phyloP scores from a whole-genome alignment of 441 rosid species.

The Croton laevigatus region DNA sequence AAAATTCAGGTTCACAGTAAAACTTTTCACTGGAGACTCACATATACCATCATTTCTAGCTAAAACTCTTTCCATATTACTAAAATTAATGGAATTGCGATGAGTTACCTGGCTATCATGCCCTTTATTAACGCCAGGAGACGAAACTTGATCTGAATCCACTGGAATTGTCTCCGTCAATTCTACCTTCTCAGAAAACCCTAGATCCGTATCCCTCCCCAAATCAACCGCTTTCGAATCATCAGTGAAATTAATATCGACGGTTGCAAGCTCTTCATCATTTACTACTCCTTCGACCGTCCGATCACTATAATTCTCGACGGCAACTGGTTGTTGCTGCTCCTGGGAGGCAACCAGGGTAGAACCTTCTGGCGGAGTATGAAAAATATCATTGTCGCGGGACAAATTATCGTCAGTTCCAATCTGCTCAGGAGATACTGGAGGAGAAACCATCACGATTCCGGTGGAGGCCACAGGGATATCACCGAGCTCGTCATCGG shows the following conservation, averaged over 20 bases:
- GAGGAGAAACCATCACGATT: constrained; percentile 34
- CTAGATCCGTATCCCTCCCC: constrained; percentile 42
- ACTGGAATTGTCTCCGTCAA: constrained; percentile 22
- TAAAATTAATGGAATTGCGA: constrained; percentile 15
- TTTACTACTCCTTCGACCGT: background rate
- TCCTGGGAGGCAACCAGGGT: constrained; percentile 1
- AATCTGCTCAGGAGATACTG: constrained; percentile 21
- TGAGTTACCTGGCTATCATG: constrained; percentile 5
- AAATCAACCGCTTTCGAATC: constrained; percentile 27
- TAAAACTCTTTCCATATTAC: constrained; percentile 22
- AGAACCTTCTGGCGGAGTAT: constrained; percentile 36
- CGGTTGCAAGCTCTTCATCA: constrained; percentile 4
- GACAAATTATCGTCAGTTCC: background rate
- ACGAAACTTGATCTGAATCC: constrained; percentile 6
- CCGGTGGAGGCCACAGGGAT: constrained; percentile 24
- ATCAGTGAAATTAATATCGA: constrained; percentile 13
- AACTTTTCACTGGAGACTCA: constrained; percentile 17
- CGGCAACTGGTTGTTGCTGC: constrained; percentile 7
- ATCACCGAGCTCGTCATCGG: constrained; percentile 1
- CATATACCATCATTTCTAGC: constrained; percentile 10
- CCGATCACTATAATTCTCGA: constrained; percentile 8
- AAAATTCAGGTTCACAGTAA: background rate
- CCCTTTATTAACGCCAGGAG: constrained; percentile 1
- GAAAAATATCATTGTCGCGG: constrained; percentile 32
- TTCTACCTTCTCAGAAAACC: constrained; percentile 30